phyloP scores from a whole-genome alignment of 2,329 filamentous ascomycete genomes.

The Zymoseptoria brevis region DNA sequence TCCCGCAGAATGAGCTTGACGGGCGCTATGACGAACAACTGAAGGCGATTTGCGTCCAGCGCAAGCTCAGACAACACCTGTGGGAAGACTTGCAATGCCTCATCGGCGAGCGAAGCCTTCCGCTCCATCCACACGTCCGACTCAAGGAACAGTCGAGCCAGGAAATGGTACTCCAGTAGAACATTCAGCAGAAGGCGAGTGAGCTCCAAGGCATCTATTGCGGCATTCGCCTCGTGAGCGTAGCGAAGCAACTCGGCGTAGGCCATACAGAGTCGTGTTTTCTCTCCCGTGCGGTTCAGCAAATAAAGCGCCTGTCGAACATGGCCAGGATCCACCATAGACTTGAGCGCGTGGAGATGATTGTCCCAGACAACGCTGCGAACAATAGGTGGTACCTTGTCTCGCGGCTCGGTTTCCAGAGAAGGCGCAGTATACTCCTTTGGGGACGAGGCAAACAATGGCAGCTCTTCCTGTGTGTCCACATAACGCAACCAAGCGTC shows the following conservation, averaged over 20 bases:
- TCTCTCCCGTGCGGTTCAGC: neutral
- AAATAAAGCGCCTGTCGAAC: neutral
- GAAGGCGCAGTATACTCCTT: neutral
- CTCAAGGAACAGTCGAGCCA: neutral
- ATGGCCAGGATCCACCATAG: neutral
- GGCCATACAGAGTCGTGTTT: neutral
- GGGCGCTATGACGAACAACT: neutral
- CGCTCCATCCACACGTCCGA: neutral
- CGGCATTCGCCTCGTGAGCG: neutral
- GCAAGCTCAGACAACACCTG: neutral
- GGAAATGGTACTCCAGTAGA: neutral
- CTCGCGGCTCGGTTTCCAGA: neutral
- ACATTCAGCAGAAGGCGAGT: neutral
- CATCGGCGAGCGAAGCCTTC: neutral
- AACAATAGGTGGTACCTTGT: neutral
- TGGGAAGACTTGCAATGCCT: neutral
- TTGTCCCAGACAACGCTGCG: neutral
- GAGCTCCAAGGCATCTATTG: neutral
- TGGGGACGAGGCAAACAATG: neutral
- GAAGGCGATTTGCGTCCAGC: neutral
- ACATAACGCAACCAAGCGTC: conserved; percentile 3
- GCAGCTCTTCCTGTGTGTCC: conserved; percentile 1
- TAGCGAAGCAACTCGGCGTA: neutral
- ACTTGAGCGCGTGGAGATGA: neutral
- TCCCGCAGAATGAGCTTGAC: neutral